Evolutionary conservation across 140 eudicot genomes (phyloP).

Genomic region (Ambrosia hybrid): DNA sequence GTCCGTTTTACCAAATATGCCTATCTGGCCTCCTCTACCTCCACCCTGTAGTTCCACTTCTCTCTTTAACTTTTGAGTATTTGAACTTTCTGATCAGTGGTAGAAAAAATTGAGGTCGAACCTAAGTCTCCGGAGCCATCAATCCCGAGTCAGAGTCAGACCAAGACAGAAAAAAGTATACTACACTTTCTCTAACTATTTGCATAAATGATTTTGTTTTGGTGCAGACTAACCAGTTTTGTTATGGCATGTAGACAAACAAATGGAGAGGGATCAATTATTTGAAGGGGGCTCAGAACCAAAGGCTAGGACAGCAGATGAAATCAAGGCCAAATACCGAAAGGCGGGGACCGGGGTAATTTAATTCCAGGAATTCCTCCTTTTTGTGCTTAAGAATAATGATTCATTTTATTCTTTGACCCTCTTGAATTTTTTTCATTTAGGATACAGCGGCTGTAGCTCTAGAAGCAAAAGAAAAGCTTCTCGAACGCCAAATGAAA

Average conservation of each 20-base stretch:
- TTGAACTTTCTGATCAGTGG: constrained; percentile 24
- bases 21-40: constrained; percentile 3
- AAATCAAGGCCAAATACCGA: constrained; percentile 91
- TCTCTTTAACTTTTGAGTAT: constrained; percentile 6
- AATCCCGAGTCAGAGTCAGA: constrained; percentile 23
- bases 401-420: constrained; percentile 27
- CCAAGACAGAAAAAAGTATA: constrained; percentile 48
- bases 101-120: constrained; percentile 74
- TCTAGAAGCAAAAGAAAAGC: constrained; percentile 82
- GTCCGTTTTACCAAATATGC: not conserved
- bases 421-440: constrained; percentile 1
- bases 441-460: constrained; percentile 77
- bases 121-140: constrained; percentile 46
- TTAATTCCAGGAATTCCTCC: not conserved
- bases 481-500: constrained; percentile 81
- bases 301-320: constrained; percentile 70
- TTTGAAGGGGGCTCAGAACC: constrained; percentile 91
- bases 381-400: not conserved
- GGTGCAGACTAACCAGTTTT: constrained; percentile 10
- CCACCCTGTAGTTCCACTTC: constrained; percentile 3
- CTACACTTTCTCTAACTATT: not conserved
- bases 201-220: not conserved
- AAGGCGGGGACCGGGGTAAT: constrained; percentile 63
- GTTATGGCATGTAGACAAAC: constrained; percentile 48
- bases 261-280: constrained; percentile 62